Evolutionary conservation across 495 filamentous ascomycete species (phyloP).

Genomic region (Aspergillus saccharolyticus): DNA sequence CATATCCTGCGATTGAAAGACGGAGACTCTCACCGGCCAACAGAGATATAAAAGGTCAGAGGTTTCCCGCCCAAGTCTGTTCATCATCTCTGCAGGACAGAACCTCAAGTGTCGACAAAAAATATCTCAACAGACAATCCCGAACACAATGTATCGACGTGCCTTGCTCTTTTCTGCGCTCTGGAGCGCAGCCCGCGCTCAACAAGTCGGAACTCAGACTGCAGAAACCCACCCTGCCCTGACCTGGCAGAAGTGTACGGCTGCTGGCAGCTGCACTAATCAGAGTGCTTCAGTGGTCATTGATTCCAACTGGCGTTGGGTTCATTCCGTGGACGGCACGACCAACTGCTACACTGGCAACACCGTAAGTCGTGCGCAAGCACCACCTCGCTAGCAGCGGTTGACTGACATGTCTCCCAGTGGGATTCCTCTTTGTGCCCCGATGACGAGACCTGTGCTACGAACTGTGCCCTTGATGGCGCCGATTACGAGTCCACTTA

Average conservation of each 20-base stretch:
- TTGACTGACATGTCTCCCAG: slow-evolving; percentile 10
- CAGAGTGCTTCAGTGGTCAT: slow-evolving; percentile 53
- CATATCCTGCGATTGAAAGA: not conserved
- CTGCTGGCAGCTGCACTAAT: slow-evolving; percentile 46
- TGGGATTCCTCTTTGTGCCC: slow-evolving; percentile 53
- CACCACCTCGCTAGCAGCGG: not conserved
- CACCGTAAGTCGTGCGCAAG: slow-evolving; percentile 21
- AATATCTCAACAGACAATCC: slow-evolving; percentile 9
- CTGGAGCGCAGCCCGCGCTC: slow-evolving; percentile 29
- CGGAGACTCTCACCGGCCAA: not conserved
- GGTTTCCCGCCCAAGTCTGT: slow-evolving; percentile 4
- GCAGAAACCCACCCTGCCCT: slow-evolving; percentile 59
- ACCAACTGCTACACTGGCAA: slow-evolving; percentile 64
- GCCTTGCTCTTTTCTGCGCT: slow-evolving; percentile 33
- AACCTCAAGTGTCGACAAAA: slow-evolving; percentile 9
- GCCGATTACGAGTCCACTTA: slow-evolving; percentile 52
- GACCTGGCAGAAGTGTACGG: slow-evolving; percentile 52
- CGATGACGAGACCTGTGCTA: slow-evolving; percentile 47
- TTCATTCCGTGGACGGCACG: slow-evolving; percentile 45
- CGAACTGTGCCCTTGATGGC: slow-evolving; percentile 57
- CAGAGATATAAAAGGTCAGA: slow-evolving; percentile 23
- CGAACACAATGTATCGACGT: slow-evolving; percentile 31
- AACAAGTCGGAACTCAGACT: slow-evolving; percentile 52
- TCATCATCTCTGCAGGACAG: slow-evolving; percentile 33
- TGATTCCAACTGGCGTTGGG: slow-evolving; percentile 64